Evolutionary conservation across 305 asterid genomes (phyloP).

Genomic region (Fraxinus platypoda): DNA sequence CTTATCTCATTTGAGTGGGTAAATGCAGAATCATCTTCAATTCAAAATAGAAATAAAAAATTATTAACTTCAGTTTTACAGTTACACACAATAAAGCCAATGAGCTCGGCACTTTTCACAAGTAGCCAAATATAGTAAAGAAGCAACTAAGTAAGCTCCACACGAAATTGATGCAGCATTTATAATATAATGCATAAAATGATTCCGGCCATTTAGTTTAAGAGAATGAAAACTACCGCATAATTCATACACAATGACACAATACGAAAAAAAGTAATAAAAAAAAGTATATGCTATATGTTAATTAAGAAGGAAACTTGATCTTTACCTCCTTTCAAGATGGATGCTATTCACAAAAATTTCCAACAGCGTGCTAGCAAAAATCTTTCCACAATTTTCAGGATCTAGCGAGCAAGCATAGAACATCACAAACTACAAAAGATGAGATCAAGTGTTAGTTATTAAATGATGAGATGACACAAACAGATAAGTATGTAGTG

Average conservation of each 20-base stretch:
- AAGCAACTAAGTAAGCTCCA: not conserved
- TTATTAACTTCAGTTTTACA: not conserved
- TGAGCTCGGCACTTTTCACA: not conserved
- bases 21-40: not conserved
- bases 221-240: not conserved
- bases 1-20: not conserved
- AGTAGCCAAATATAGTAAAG: not conserved
- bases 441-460: not conserved
- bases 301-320: not conserved
- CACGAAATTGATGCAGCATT: not conserved
- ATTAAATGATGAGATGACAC: not conserved
- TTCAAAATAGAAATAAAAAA: not conserved
- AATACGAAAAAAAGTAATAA: not conserved
- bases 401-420: conserved; percentile 98
- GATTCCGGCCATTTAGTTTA: not conserved
- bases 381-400: conserved; percentile 65
- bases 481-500: not conserved
- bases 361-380: conserved; percentile 46
- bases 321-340: conserved; percentile 66
- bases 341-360: conserved; percentile 46
- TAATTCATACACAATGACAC: not conserved
- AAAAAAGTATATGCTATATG: not conserved
- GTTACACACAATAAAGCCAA: not conserved
- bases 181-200: not conserved
- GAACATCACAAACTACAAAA: conserved; percentile 84